Evolutionary conservation across 1,284 basidiomycete genomes (phyloP).

Genomic region (Coniferiporia sulphurascens): DNA sequence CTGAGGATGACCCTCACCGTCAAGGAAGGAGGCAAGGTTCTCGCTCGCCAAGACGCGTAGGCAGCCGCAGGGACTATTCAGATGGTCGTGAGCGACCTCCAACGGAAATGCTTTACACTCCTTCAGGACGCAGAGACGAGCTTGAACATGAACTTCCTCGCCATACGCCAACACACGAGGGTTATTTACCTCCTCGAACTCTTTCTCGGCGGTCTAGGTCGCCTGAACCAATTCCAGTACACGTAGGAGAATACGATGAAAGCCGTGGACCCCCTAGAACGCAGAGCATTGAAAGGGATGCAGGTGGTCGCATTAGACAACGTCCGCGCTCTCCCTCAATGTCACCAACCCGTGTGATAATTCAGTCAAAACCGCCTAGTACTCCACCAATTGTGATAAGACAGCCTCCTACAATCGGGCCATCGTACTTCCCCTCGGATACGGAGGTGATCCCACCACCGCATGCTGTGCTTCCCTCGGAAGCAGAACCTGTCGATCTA

Average conservation of each 20-base stretch:
- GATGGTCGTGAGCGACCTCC: neutral
- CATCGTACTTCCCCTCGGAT: neutral
- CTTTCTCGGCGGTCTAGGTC: neutral
- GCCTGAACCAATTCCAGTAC: neutral
- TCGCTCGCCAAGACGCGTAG: neutral
- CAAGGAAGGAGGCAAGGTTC: no score
- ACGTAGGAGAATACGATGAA: neutral
- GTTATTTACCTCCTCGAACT: neutral
- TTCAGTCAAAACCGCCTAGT: conserved; percentile 5
- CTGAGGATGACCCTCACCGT: no score
- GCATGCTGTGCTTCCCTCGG: neutral
- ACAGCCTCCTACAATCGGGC: neutral
- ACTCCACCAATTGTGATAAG: conserved; percentile 3
- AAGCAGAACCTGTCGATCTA: neutral
- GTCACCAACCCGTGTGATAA: neutral
- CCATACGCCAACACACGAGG: no score
- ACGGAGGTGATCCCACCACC: neutral
- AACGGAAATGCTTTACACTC: neutral
- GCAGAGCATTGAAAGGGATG: neutral
- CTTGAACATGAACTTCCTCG: no score
- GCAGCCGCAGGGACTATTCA: neutral
- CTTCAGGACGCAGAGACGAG: neutral
- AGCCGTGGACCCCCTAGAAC: no score
- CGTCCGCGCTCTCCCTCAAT: neutral
- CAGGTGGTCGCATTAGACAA: neutral